A percentile compares a stretch with the other conserved stretches of the same genome.
phyloP scores from a whole-genome alignment of 257 asterid genomes.

The Nicotiana tomentosiformis region DNA sequence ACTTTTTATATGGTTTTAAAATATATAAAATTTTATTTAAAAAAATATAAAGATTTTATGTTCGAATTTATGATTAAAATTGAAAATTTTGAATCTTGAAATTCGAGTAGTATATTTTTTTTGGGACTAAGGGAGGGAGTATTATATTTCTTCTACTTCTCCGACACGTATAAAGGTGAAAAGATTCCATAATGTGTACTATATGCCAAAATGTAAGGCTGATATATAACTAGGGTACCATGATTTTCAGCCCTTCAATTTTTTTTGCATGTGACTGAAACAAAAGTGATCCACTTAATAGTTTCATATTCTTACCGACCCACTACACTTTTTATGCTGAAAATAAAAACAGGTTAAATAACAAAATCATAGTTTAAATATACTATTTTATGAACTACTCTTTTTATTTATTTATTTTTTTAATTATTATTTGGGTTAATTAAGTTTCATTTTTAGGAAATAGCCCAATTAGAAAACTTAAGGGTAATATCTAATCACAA shows the following conservation, averaged over 20 bases:
- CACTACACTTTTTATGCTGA: background rate
- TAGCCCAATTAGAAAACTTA: background rate
- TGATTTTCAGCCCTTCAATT: background rate
- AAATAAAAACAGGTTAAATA: background rate
- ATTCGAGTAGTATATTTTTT: background rate
- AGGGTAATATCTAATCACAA: background rate
- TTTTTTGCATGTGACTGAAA: background rate
- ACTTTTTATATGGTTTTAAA: too few relatives aligned
- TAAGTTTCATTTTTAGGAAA: background rate
- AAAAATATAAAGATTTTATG: too few relatives aligned
- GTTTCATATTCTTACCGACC: background rate
- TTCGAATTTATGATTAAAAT: too few relatives aligned
- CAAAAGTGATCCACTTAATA: background rate
- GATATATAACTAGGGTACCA: too few relatives aligned
- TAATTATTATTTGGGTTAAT: too few relatives aligned
- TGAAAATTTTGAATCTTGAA: too few relatives aligned
- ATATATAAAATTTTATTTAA: too few relatives aligned
- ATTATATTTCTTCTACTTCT: background rate
- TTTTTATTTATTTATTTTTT: too few relatives aligned
- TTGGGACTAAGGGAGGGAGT: background rate
- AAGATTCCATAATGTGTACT: background rate
- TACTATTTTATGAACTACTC: background rate
- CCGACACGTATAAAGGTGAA: background rate
- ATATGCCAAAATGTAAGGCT: background rate
- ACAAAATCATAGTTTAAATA: background rate